Conservation (phyloP, 176 grass and related monocot species). For the Avena eriantha region DNA sequence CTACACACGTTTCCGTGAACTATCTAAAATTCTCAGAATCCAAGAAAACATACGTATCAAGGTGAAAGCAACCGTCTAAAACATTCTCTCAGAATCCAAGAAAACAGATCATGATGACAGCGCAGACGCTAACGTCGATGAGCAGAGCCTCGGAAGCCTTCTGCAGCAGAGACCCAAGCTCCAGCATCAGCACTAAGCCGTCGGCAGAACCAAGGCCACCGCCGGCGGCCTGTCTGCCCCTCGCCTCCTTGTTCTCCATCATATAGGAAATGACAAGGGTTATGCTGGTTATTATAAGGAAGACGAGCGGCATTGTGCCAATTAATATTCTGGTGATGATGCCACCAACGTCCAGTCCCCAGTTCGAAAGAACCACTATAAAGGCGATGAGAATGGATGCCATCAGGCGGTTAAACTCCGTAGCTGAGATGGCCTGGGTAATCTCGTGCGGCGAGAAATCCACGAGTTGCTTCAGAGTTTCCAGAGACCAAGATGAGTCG, state of each 20-base stretch:
- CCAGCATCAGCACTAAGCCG: constrained; percentile 60
- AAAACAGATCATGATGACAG: constrained; percentile 78
- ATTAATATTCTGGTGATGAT: constrained; percentile 52
- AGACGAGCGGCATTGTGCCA: constrained; percentile 61
- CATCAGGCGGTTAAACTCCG: constrained; percentile 67
- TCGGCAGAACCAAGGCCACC: constrained; percentile 48
- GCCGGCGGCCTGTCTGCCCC: constrained; percentile 28
- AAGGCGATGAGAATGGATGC: constrained; percentile 58
- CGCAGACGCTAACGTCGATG: constrained; percentile 81
- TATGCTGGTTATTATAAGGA: constrained; percentile 71
- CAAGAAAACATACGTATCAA: not conserved
- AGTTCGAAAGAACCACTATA: constrained; percentile 64
- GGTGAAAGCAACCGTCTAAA: not conserved
- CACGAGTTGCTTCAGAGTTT: constrained; percentile 43
- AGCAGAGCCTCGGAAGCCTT: constrained; percentile 56
- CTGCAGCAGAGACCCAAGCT: constrained; percentile 63
- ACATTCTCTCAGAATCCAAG: constrained; percentile 56
- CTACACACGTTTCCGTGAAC: not conserved
- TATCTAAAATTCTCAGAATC: constrained; percentile 9
- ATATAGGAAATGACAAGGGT: constrained; percentile 55
- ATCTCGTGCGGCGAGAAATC: constrained; percentile 62
- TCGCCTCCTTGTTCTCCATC: constrained; percentile 55
- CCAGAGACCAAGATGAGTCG: constrained; percentile 38
- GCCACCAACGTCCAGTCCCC: constrained; percentile 50
- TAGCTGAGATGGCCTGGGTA: constrained; percentile 59